A percentile compares a stretch with the other conserved stretches of the same genome.
Evolutionary conservation across 345 rosid species (phyloP).

Genomic region (Turritis glabra): DNA sequence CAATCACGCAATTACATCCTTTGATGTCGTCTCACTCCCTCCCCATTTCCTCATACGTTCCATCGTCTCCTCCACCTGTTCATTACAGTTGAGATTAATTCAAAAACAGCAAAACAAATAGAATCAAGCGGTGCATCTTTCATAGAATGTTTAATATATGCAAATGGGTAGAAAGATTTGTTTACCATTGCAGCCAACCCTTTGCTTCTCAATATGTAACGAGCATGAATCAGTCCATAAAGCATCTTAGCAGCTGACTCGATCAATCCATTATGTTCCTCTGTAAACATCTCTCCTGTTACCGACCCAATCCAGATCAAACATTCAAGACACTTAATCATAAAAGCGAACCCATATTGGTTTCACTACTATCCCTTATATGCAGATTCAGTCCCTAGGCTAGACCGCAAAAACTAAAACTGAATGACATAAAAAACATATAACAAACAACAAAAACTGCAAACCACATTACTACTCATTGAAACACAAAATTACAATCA

Average conservation of each 20-base stretch:
- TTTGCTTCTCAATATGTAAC: conserved; percentile 87
- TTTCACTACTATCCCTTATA: not conserved
- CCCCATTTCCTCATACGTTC: conserved; percentile 73
- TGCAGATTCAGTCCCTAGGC: conserved; percentile 1
- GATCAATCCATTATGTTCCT: conserved; percentile 90
- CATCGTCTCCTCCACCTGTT: conserved; percentile 59
- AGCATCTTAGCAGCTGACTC: conserved; percentile 99
- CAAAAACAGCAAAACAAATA: not conserved
- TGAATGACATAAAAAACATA: not conserved
- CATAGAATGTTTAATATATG: not conserved
- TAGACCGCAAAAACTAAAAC: not conserved
- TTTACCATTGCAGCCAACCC: conserved; percentile 95
- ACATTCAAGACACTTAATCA: conserved; percentile 22
- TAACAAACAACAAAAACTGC: no score
- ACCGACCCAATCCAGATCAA: conserved; percentile 37
- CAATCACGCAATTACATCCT: conserved; percentile 25
- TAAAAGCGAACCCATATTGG: not conserved
- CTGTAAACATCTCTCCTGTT: conserved; percentile 88
- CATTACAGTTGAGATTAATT: not conserved
- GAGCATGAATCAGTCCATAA: conserved; percentile 89
- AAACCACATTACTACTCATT: no score
- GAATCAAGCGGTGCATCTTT: conserved; percentile 9
- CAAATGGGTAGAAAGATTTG: not conserved
- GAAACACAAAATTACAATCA: no score
- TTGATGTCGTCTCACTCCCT: conserved; percentile 43